phyloP scores from a whole-genome alignment of 2,329 filamentous ascomycete species.

The Claviceps cyperi region DNA sequence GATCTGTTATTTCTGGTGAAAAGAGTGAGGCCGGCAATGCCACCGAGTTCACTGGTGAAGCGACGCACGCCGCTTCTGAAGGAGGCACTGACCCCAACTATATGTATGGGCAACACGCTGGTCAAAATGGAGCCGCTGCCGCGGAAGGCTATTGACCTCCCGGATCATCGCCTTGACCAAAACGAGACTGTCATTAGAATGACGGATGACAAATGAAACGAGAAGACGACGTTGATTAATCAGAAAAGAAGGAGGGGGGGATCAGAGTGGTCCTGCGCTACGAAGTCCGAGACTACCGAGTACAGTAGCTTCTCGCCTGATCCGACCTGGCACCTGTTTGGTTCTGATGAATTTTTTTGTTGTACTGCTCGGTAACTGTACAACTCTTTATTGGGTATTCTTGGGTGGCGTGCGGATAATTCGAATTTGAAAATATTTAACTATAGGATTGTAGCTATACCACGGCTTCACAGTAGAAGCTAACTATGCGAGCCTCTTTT shows the following conservation, averaged over 20 bases:
- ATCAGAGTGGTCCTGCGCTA: neutral
- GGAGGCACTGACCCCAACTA: constrained; percentile 29
- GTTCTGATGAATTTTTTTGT: neutral
- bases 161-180: neutral
- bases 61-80: constrained; percentile 23
- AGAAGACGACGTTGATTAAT: neutral
- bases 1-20: constrained; percentile 18
- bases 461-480: neutral
- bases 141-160: constrained; percentile 34
- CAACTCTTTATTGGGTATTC: constrained; percentile 3
- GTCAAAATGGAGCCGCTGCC: constrained; percentile 43
- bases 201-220: constrained; percentile 1
- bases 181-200: neutral
- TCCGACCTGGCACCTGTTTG: neutral
- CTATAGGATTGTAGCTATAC: neutral
- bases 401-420: constrained; percentile 1
- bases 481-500: neutral
- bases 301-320: neutral
- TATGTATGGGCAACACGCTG: constrained; percentile 38
- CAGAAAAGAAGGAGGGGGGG: neutral
- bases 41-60: constrained; percentile 31
- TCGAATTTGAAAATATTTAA: neutral
- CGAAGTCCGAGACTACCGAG: neutral
- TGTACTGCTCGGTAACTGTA: constrained; percentile 2
- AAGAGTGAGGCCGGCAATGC: constrained; percentile 16